Percentiles rank a stretch among this genome's conserved stretches.
phyloP scores from a whole-genome alignment of 2,329 filamentous ascomycete genomes.

The Fusarium sulawesiense region DNA sequence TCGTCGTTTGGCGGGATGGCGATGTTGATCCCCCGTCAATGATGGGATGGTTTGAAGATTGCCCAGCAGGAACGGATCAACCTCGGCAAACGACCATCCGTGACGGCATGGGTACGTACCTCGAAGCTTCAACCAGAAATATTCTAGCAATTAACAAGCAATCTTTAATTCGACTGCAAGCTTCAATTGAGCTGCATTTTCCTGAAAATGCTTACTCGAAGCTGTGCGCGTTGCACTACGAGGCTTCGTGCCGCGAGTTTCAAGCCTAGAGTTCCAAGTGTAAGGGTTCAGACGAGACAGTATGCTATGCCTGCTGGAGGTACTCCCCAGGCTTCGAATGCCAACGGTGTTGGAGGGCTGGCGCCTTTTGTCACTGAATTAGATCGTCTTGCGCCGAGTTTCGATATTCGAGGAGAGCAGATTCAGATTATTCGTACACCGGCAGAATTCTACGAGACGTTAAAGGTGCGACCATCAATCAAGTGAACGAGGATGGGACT shows the following conservation, averaged over 20 bases:
- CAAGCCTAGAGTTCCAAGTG: constrained; percentile 42
- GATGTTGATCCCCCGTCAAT: constrained; percentile 29
- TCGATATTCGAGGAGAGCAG: constrained; percentile 83
- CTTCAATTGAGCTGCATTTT: constrained; percentile 5
- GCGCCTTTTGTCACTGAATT: constrained; percentile 75
- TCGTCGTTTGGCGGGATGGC: constrained; percentile 29
- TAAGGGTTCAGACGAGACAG: constrained; percentile 54
- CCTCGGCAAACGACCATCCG: constrained; percentile 40
- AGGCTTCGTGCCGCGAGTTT: constrained; percentile 43
- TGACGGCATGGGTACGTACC: constrained; percentile 42
- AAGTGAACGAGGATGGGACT: constrained; percentile 15
- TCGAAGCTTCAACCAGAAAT: constrained; percentile 32
- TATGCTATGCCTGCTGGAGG: constrained; percentile 53
- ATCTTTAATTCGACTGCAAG: constrained; percentile 3
- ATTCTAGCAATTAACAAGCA: constrained; percentile 36
- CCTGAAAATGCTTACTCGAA: constrained; percentile 51
- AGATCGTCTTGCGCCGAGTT: constrained; percentile 89
- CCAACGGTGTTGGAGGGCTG: constrained; percentile 54
- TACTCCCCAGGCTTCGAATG: constrained; percentile 39
- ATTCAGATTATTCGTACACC: constrained; percentile 84
- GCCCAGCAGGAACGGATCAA: constrained; percentile 45
- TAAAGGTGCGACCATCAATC: constrained; percentile 72
- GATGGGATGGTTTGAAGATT: constrained; percentile 42
- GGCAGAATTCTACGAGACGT: constrained; percentile 87
- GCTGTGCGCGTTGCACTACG: constrained; percentile 49